phyloP scores from a whole-genome alignment of 2,329 filamentous ascomycete species.

The Penicillium aurantiogriseum region DNA sequence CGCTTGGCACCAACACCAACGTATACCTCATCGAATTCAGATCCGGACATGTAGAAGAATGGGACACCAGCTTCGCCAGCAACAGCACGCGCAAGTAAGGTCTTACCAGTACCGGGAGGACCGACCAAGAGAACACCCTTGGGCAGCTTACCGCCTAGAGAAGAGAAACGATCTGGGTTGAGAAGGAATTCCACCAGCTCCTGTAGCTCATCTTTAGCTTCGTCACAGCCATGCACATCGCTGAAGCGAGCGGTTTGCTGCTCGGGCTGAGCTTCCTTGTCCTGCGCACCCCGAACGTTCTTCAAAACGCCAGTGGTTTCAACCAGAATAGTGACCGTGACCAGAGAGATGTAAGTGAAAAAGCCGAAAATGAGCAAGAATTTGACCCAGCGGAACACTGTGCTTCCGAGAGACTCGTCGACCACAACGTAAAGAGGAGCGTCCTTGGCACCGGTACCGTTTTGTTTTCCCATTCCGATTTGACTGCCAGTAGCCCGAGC shows the following conservation, averaged over 20 bases:
- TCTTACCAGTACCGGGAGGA: constrained; percentile 96
- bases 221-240: constrained; percentile 95
- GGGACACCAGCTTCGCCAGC: constrained; percentile 96
- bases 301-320: constrained; percentile 78
- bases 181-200: constrained; percentile 95
- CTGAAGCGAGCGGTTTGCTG: constrained; percentile 86
- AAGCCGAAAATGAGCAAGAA: constrained; percentile 78
- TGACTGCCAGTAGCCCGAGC: constrained; percentile 68
- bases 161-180: constrained; percentile 89
- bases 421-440: constrained; percentile 94
- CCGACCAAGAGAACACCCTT: constrained; percentile 95
- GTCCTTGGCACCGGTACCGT: constrained; percentile 69
- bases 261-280: constrained; percentile 86
- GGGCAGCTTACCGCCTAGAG: constrained; percentile 90
- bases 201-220: constrained; percentile 96
- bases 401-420: constrained; percentile 77
- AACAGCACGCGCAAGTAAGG: constrained; percentile 88
- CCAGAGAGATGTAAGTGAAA: constrained; percentile 73
- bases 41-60: constrained; percentile 99
- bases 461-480: constrained; percentile 50
- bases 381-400: constrained; percentile 87
- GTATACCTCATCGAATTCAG: constrained; percentile 97
- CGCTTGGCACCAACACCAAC: constrained; percentile 96
- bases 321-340: constrained; percentile 76
- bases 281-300: constrained; percentile 68